Evolutionary conservation across 805 yeast species (phyloP).

Genomic region (Tetrapisispora phaffii): DNA sequence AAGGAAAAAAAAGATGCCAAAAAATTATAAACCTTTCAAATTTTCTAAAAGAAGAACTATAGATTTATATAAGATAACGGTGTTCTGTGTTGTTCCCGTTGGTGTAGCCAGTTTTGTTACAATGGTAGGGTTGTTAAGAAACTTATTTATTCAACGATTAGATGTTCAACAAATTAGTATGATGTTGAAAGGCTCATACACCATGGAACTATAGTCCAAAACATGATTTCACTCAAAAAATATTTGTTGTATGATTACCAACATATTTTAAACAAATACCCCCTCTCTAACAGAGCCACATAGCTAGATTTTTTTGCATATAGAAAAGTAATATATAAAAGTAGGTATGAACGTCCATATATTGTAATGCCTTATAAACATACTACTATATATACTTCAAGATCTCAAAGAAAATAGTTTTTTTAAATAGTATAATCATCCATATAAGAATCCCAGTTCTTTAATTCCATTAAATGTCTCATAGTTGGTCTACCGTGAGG

Average conservation of each 20-base stretch:
- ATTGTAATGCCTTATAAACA: neutral
- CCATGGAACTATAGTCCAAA: neutral
- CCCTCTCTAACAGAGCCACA: neutral
- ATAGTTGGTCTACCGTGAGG: slow-evolving; percentile 98
- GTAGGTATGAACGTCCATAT: neutral
- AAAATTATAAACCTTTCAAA: slow-evolving; percentile 1
- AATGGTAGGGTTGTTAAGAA: slow-evolving; percentile 73
- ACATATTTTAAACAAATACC: no score
- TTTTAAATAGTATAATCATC: slow-evolving; percentile 33
- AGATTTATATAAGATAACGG: slow-evolving; percentile 80
- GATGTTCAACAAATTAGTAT: slow-evolving; percentile 36
- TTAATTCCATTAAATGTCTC: slow-evolving; percentile 70
- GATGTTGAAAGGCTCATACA: neutral
- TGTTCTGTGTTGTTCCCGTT: slow-evolving; percentile 96
- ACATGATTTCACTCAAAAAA: no score
- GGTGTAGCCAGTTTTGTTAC: slow-evolving; percentile 91
- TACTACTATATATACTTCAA: neutral
- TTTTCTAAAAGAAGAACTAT: slow-evolving; percentile 46
- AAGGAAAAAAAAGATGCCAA: slow-evolving; percentile 1
- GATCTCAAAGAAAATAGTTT: neutral
- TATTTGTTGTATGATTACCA: no score
- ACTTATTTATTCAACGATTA: slow-evolving; percentile 62
- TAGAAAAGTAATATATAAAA: neutral
- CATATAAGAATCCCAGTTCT: slow-evolving; percentile 36
- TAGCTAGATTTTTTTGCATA: neutral